Evolutionary conservation across 108 stramenopile species (phyloP), one percentile per base, ranked within the genome.

Genomic region (Conticribra guillardii): DNA sequence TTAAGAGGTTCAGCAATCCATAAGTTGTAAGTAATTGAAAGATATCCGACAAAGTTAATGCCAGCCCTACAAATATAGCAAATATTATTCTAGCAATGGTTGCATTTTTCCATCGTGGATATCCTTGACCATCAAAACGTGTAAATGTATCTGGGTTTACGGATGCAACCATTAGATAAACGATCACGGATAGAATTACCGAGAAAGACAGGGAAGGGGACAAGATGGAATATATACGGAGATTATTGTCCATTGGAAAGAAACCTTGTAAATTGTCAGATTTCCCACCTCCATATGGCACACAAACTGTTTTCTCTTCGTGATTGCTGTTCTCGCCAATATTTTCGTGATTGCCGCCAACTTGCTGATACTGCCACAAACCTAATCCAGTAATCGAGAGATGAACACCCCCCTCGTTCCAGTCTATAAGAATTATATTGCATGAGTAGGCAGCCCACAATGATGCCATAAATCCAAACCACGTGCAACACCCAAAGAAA

Each of bases 371-470:
- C 4, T 68, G 18, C 60, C 61, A 69, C 24, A 78, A 30, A 33
- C 77, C 77, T 1, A 78, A 23, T n/a, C 58, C 77, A 18, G 48
- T 18, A 17, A 78, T 37, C 7, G 63, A 52, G 19, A 78, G 45
- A 0, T 71, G 47, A 2, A 78, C 27, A 18, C 68, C 62, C 8
- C 61, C 61, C 16, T 21, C 7, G 41, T 64, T 70, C 44, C 62
- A 78, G 2, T 47, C 23, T 14, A 71, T 44, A n/a, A 29, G 41
- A 16, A 78, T 37, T 17, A 78, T 47, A 24, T 71, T 33, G 29
- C 77, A 78, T 2, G 69, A 60, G 21, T 46, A 48, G 34, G 58
- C 53, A 0, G 64, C 21, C 57, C 55, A 78, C 19, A 69, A 22
- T 9, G 64, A 50, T 14, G 49, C 31, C 41, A 78, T 34, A 16